phyloP scores from a whole-genome alignment of 2,329 filamentous ascomycete species.

The Sphaerulina musiva region DNA sequence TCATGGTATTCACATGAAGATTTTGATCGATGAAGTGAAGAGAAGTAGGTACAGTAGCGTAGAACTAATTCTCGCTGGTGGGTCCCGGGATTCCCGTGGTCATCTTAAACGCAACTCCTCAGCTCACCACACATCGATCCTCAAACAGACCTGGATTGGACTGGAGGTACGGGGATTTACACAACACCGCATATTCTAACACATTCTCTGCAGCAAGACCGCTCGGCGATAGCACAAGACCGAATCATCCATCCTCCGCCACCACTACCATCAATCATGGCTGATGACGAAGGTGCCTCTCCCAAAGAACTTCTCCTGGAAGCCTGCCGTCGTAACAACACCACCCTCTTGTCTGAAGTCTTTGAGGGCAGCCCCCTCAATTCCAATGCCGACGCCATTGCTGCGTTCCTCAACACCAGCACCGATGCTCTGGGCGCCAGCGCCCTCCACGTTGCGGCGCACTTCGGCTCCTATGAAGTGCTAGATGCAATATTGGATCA shows the following conservation, averaged over 20 bases:
- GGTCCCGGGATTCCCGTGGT: no score
- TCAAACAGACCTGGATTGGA: no score
- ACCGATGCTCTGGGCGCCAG: constrained; percentile 82
- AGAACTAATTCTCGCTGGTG: no score
- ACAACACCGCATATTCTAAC: no score
- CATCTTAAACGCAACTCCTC: no score
- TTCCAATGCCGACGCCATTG: constrained; percentile 54
- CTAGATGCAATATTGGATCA: constrained; percentile 79
- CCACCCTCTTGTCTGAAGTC: constrained; percentile 71
- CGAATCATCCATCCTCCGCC: background rate
- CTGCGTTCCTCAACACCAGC: constrained; percentile 75
- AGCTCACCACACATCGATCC: no score
- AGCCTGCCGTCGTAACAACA: constrained; percentile 89
- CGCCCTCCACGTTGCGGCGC: constrained; percentile 81
- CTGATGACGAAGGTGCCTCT: constrained; percentile 64
- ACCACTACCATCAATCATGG: constrained; percentile 18
- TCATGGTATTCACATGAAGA: no score
- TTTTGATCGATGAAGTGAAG: no score
- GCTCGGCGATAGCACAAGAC: background rate
- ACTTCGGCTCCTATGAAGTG: constrained; percentile 77
- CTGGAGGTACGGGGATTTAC: no score
- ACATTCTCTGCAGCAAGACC: background rate
- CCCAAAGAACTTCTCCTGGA: constrained; percentile 81
- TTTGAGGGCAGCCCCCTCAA: constrained; percentile 49
- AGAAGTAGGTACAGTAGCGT: no score